Evolutionary conservation across 2,329 filamentous ascomycete genomes (phyloP), one percentile per base, ranked within the genome.

Genomic region (Ophiostoma angusticollis): DNA sequence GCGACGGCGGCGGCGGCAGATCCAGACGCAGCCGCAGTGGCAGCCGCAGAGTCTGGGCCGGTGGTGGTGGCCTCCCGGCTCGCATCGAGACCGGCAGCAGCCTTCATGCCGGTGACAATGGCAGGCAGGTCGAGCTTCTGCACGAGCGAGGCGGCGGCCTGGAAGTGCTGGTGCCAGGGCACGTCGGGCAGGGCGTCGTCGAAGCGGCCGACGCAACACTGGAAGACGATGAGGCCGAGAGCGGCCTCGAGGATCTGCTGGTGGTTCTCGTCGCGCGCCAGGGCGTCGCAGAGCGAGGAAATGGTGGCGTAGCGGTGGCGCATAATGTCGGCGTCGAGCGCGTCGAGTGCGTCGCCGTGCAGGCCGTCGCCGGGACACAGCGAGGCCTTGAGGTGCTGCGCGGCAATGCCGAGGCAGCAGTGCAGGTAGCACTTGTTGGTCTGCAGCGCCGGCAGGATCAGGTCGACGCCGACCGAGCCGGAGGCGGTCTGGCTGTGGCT

Each of bases 151-250:
- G 82, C 80, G 16, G 81, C 89, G 4, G 87, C 87, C 58, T 93
- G 82, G 64, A 96, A 95, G 65, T 98, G 91, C 57, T 93, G 84
- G 63, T 89, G 84, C 91, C 91, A 98, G 17, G 87, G 79, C 50
- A 96, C 93, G 56, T 96, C 87, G 13, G 84, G 81, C 18, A 95
- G 74, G 33, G 73, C 73, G 55, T 95, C 85, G 51, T 91, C 81
- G 25, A 81, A 78, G 51, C 84, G 76, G 39, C 89, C 89, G 47
- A 96, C 89, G 19, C 84, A 80, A 62, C 83, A 91, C 56, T 94
- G 85, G 65, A 95, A 93, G 64, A 94, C 91, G 57, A 95, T 94
- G 74, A 96, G 86, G 37, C 84, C 86, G 5, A 96, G 71, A 0
- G 87, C 86, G 1, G 89, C 86, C 60, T 96, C 89, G 11, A 96